Evolutionary conservation across 139 green algal species (phyloP), one percentile per base, ranked within the genome.

Genomic region (Coelastrella sp.): DNA sequence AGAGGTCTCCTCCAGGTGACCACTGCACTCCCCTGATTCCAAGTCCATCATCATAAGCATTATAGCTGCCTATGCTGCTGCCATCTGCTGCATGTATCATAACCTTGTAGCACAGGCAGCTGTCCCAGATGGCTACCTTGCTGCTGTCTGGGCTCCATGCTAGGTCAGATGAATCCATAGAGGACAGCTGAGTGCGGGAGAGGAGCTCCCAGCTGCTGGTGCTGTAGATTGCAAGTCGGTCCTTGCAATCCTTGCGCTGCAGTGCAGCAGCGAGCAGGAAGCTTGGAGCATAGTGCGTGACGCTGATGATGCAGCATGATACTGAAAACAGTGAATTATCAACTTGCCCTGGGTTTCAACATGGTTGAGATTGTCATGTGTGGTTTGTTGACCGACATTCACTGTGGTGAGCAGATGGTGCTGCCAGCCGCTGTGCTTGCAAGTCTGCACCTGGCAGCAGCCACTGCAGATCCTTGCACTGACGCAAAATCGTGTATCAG

Each of bases 211-310:
- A 86, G 25, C 34, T 60, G 41, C 79, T 79, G 77, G 27, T 48
- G 68, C 35, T 80, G 85, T 96, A 95, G 66, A 96, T 38, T 0
- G 84, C 81, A 17, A 96, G 25, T 25, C 79, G 87, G 86, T 97
- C 94, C 84, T 95, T 96, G 88, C 91, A 95, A 23, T 96, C 89
- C 32, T 89, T 77, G 3, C 94, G 79, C 94, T 96, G 89, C 53
- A 34, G 17, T 2, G 17, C 53, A 64, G 53, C 19, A 34, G 30
- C 17, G 21, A n/a, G n/a, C n/a, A n/a, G n/a, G n/a, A n/a, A n/a
- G n/a, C n/a, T n/a, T n/a, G n/a, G n/a, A n/a, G n/a, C n/a, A n/a
- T n/a, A n/a, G n/a, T n/a, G n/a, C n/a, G n/a, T n/a, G n/a, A n/a
- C n/a, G n/a, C 13, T 57, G 48, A 57, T 57, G 48, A 57, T 57